Conservation (phyloP, 257 asterid species). For the Voacanga thouarsii region DNA sequence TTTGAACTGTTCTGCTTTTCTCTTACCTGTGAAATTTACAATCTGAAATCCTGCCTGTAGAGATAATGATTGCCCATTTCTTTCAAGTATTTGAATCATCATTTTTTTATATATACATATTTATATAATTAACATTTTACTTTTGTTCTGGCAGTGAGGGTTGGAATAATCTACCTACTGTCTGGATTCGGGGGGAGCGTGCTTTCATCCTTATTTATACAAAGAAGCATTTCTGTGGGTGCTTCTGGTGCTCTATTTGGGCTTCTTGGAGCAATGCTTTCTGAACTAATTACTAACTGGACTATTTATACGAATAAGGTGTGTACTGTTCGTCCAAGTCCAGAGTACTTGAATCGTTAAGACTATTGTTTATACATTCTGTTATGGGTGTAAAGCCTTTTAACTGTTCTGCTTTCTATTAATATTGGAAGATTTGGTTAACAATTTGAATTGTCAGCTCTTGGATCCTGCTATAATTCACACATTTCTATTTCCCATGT, state of each 20-base stretch:
- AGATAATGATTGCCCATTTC: not conserved
- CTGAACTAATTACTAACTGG: constrained; percentile 92
- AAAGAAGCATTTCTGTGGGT: constrained; percentile 63
- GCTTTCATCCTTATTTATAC: constrained; percentile 65
- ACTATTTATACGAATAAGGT: constrained; percentile 83
- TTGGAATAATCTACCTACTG: constrained; percentile 63
- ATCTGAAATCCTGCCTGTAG: not conserved
- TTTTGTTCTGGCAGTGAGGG: constrained; percentile 43
- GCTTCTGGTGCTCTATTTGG: constrained; percentile 98
- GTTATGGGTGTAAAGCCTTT: not conserved
- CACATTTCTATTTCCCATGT: not conserved
- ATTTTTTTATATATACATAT: not conserved
- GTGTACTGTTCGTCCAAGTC: not conserved
- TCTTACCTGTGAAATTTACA: not conserved
- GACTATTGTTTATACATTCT: not conserved
- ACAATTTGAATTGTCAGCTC: not conserved
- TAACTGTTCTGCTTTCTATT: not conserved
- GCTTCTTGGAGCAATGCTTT: constrained; percentile 93
- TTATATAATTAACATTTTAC: not conserved
- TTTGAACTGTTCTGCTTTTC: not conserved
- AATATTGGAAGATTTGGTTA: not conserved
- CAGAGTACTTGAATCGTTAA: not conserved
- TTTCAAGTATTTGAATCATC: not conserved
- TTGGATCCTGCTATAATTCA: not conserved
- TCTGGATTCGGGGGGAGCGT: constrained; percentile 89